Conservation (phyloP, 148 eudicot species). For the Euryodendron excelsum region DNA sequence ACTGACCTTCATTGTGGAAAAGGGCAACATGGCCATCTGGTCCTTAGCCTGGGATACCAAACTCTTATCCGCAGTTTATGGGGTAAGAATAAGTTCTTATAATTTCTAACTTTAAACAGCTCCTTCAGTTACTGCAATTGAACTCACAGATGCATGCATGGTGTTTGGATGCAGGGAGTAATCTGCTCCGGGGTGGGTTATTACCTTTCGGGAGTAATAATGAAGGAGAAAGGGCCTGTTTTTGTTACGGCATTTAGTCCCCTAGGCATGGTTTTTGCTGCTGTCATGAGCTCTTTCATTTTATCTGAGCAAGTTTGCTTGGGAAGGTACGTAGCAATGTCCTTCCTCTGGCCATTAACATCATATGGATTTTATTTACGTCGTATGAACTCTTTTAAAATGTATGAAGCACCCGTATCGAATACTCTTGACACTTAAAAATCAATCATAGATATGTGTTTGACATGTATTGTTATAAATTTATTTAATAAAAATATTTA, state of each 20-base stretch:
- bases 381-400: no score
- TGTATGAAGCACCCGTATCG: no score
- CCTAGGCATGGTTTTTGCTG: slow-evolving; percentile 72
- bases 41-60: slow-evolving; percentile 53
- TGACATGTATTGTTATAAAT: no score
- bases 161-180: slow-evolving; percentile 57
- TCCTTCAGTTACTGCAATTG: background rate
- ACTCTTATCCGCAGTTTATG: slow-evolving; percentile 54
- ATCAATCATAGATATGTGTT: no score
- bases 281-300: slow-evolving; percentile 57
- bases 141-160: background rate
- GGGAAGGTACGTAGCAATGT: slow-evolving; percentile 49
- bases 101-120: background rate
- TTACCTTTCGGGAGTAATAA: slow-evolving; percentile 56
- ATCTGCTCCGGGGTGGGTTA: slow-evolving; percentile 62
- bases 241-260: slow-evolving; percentile 81
- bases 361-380: no score
- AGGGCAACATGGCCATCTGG: slow-evolving; percentile 57
- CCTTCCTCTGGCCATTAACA: background rate
- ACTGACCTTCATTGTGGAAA: slow-evolving; percentile 53
- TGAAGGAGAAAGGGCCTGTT: slow-evolving; percentile 78
- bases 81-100: slow-evolving; percentile 43
- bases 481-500: no score
- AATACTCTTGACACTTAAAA: no score
- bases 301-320: slow-evolving; percentile 54